Conservation (phyloP, 768 basidiomycete species). For the Galerina marginata region DNA sequence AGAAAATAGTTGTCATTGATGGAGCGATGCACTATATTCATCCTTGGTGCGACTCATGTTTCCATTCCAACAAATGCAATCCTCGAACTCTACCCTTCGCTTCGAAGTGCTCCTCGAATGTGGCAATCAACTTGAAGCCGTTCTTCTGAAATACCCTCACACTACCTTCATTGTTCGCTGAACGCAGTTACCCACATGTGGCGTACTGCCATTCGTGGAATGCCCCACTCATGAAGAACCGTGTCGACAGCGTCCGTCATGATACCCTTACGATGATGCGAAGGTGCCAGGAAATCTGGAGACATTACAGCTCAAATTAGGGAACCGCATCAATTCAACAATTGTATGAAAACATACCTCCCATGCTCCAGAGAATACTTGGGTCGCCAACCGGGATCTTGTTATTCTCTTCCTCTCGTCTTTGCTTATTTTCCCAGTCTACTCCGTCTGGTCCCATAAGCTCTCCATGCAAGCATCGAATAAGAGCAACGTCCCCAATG, state of each 20-base stretch:
- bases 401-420: conserved; percentile 45
- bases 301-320: not conserved
- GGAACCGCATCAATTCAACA: not conserved
- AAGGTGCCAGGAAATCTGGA: conserved; percentile 63
- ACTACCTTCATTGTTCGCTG: conserved; percentile 62
- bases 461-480: conserved; percentile 32
- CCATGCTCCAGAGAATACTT: conserved; percentile 63
- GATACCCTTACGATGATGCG: conserved; percentile 71
- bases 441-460: conserved; percentile 22
- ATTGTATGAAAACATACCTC: conserved; percentile 45
- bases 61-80: conserved; percentile 36
- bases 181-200: conserved; percentile 50
- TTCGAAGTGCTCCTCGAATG: conserved; percentile 20
- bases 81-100: conserved; percentile 29
- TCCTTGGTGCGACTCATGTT: conserved; percentile 6
- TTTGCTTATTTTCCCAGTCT: conserved; percentile 44
- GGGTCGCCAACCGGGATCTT: conserved; percentile 52
- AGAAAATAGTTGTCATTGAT: not conserved
- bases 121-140: conserved; percentile 27
- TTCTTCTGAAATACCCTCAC: conserved; percentile 56
- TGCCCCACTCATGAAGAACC: conserved; percentile 61
- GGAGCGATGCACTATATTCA: not conserved
- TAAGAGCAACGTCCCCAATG: conserved; percentile 52
- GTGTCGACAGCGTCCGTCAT: conserved; percentile 70
- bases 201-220: conserved; percentile 66